Conservation (phyloP, 371 early-diverging fungal species). For the Syncephalastrum monosporum region DNA sequence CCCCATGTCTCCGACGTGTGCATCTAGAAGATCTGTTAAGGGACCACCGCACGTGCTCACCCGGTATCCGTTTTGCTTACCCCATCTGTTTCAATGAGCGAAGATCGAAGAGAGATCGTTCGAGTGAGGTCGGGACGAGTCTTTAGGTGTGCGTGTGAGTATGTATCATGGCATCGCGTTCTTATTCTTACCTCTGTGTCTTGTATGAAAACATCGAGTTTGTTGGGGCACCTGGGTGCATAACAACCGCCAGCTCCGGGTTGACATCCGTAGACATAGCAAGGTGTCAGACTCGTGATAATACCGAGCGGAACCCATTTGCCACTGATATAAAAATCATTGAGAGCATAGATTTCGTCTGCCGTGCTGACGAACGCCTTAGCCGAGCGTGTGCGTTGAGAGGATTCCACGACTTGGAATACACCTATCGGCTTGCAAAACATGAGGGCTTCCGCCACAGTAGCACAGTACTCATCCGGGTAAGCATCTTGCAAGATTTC, state of each 20-base stretch:
- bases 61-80: constrained; percentile 7
- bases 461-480: constrained; percentile 11
- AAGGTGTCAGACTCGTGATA: constrained; percentile 16
- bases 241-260: constrained; percentile 23
- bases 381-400: no score
- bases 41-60: background rate
- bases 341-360: no score
- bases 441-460: constrained; percentile 19
- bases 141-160: background rate
- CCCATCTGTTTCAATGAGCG: constrained; percentile 5
- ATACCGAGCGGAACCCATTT: constrained; percentile 13
- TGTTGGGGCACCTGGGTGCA: constrained; percentile 28
- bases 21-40: constrained; percentile 3
- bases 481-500: background rate
- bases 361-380: no score
- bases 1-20: constrained; percentile 43
- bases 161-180: background rate
- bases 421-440: constrained; percentile 22
- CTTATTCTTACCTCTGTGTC: constrained; percentile 13
- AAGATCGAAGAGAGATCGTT: constrained; percentile 11
- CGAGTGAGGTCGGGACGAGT: constrained; percentile 3
- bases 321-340: constrained; percentile 3
- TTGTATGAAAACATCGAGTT: constrained; percentile 8
- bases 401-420: constrained; percentile 7
- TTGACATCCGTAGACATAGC: constrained; percentile 19